These are phyloP conservation scores for Kwoniella sp. DNA, from an alignment of 768 basidiomycete species.

Conservation along the genomic window DNA sequence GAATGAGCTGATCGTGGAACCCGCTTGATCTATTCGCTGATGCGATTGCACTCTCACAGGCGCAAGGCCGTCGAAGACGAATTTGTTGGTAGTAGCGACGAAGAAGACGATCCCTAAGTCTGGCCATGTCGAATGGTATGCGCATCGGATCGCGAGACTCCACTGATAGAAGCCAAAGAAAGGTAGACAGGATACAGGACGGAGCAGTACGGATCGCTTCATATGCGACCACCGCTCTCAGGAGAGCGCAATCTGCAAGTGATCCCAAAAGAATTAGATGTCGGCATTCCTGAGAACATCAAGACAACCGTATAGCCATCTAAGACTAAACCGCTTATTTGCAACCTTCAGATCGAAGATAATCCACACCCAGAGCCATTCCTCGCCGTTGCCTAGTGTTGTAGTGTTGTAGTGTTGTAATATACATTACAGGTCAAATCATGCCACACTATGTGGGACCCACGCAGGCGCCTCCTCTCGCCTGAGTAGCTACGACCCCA, in stretches of 20 bases:
- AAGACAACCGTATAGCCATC: too few species aligned
- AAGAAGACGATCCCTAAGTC: background rate
- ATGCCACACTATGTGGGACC: background rate
- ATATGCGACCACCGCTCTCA: too few species aligned
- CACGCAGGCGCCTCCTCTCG: background rate
- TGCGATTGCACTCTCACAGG: slow-evolving; percentile 12
- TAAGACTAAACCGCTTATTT: too few species aligned
- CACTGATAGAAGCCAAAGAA: too few species aligned
- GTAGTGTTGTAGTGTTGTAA: background rate
- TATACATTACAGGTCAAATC: background rate
- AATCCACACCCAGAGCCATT: too few species aligned
- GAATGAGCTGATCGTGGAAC: too few species aligned
- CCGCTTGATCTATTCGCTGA: background rate
- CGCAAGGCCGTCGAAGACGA: slow-evolving; percentile 48
- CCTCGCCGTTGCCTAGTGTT: background rate
- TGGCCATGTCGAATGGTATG: background rate
- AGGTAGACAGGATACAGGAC: too few species aligned
- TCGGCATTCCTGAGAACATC: too few species aligned
- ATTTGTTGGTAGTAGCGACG: slow-evolving; percentile 40
- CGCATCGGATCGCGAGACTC: background rate
- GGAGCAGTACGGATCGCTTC: too few species aligned
- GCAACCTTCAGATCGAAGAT: too few species aligned
- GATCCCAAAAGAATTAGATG: too few species aligned
- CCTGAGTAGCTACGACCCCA: background rate
- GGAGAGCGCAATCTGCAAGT: too few species aligned